Evolutionary conservation across 2,329 filamentous ascomycete species (phyloP), one percentile per base, ranked within the genome.

Genomic region (Stagonosporopsis rhizophila): DNA sequence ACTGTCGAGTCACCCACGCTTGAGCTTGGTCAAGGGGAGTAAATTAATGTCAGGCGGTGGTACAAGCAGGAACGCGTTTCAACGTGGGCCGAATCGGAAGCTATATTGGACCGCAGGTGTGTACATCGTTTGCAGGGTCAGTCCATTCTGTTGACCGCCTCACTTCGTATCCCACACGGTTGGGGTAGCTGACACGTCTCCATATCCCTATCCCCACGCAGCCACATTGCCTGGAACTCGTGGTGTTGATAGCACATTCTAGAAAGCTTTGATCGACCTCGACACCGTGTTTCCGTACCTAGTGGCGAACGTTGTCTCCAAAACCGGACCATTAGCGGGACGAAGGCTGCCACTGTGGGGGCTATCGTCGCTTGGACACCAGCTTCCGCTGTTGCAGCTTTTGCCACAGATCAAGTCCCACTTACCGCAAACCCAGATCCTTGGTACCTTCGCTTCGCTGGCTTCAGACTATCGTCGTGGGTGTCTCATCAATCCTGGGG

Each of bases 371-470:
- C 37, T 51, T 52, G 37, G 9, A 46, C 40, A 38, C 37, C 47
- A 52, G 44, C 44, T 44, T 44, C 53, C 47, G 47, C 44, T 44
- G 53, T 19, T 20, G 47, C 42, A 52, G 42, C 32, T 47, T 51
- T 50, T 48, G 53, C 48, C 53, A 38, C 23, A 34, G 34, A 23
- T 28, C 17, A 4, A 51, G 53, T 56, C 53, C 53, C 53, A 56
- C 53, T 52, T 56, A 11, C 53, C 53, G 53, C 47, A 52, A 32
- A 42, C 35, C 53, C 48, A 56, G 32, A 44, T 48, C 42, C 47
- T 39, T 56, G 53, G 53, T 42, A 56, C 48, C 32, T 25, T 52
- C 47, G 42, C 47, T 7, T 22, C 42, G 32, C 44, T 30, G 47
- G 38, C 47, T 20, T 41, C 25, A 51, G 30, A 19, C 37, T 42